phyloP scores from a whole-genome alignment of 1,284 basidiomycete genomes.

The Ustilago sp. region DNA sequence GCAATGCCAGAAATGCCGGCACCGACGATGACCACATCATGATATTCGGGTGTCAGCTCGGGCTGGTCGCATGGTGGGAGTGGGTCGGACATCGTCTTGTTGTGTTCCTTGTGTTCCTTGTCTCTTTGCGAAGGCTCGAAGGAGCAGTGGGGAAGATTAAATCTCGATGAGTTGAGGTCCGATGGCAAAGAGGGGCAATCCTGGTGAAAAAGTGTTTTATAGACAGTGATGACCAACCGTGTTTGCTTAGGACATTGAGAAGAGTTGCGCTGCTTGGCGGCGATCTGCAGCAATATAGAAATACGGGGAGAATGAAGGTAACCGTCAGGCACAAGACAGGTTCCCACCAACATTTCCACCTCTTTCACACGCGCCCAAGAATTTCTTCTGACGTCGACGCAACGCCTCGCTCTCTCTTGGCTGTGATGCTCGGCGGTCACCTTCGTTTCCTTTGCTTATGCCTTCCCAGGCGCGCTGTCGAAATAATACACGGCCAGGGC shows the following conservation, averaged over 20 bases:
- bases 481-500: too few relatives aligned
- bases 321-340: neutral
- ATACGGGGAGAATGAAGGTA: neutral
- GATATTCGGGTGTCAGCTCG: conserved; percentile 53
- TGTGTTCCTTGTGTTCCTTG: neutral
- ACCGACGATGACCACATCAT: conserved; percentile 65
- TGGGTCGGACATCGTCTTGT: conserved; percentile 9
- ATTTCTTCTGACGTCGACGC: conserved; percentile 4
- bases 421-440: too few relatives aligned
- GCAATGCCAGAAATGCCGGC: conserved; percentile 63
- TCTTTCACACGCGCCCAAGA: conserved; percentile 1
- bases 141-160: too few relatives aligned
- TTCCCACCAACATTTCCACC: conserved; percentile 1
- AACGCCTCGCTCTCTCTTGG: neutral
- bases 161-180: too few relatives aligned
- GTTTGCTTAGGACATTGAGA: neutral
- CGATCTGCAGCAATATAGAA: neutral
- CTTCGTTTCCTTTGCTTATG: too few relatives aligned
- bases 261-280: neutral
- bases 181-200: too few relatives aligned
- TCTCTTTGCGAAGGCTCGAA: too few relatives aligned
- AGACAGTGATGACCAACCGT: neutral
- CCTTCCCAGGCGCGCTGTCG: too few relatives aligned
- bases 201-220: neutral
- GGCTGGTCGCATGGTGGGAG: conserved; percentile 36